Percentiles rank a stretch among this genome's conserved stretches.
Conservation (phyloP, 768 basidiomycete genomes). For the Panaeolus papilionaceus region DNA sequence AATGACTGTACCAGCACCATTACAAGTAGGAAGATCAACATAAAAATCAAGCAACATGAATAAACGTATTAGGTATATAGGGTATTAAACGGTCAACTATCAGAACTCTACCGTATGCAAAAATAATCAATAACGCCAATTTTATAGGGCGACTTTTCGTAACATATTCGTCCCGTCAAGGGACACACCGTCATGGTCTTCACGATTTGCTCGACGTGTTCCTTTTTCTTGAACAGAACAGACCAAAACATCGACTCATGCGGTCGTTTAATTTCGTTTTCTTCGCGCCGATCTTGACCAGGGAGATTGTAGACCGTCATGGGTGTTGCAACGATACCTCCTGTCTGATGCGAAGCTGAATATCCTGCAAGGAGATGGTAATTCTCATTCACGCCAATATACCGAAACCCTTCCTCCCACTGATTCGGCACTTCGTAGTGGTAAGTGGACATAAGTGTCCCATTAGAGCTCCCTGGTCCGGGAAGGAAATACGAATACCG, state of each 20-base stretch:
- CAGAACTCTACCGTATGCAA: not conserved
- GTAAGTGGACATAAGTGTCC: not conserved
- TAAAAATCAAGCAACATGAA: not conserved
- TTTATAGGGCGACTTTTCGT: slow-evolving; percentile 11
- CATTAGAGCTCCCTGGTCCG: not conserved
- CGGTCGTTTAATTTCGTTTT: not conserved
- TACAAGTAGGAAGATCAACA: not conserved
- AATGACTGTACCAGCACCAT: not conserved
- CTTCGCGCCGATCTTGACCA: not conserved
- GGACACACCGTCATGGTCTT: slow-evolving; percentile 12
- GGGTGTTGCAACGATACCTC: slow-evolving; percentile 1
- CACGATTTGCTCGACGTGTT: not conserved
- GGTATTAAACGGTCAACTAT: not conserved
- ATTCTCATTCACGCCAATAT: slow-evolving; percentile 13
- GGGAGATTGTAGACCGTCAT: not conserved
- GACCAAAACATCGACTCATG: not conserved
- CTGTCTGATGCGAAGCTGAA: not conserved
- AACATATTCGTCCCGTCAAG: slow-evolving; percentile 16
- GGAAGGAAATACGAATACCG: slow-evolving; percentile 12
- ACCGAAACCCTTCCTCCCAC: slow-evolving; percentile 5
- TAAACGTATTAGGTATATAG: not conserved
- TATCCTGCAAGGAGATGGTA: slow-evolving; percentile 12
- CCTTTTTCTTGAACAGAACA: not conserved
- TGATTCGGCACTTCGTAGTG: slow-evolving; percentile 10
- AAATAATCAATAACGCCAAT: slow-evolving; percentile 15